Evolutionary conservation across 306 rosid species (phyloP), one percentile per base, ranked within the genome.

Genomic region (Potentilla sterilis): DNA sequence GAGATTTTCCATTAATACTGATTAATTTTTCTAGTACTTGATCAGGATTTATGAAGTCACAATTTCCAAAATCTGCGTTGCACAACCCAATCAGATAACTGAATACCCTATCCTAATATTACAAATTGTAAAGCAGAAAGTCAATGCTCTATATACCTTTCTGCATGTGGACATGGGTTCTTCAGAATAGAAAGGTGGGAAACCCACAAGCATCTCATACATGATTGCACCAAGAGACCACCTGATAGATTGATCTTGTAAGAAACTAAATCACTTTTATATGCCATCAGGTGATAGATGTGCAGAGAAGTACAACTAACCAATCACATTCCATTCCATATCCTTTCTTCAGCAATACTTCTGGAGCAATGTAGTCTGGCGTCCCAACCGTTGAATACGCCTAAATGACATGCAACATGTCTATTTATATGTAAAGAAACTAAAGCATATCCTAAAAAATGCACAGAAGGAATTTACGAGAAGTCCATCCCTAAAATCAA

Each of bases 171-270:
- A 75, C 91, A 92, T 88, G 40, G 97, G 96, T 70, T 92, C 94
- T 21, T 92, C 92, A 22, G 96, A 92, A 80, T 92, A 90, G 80
- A 92, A 92, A 22, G 97, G 97, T 6, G 97, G 97, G 69, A 49
- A 92, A 34, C 97, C 97, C 63, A 92, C 93, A 58, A 92, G 96
- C 97, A 92, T 92, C 83, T 92, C 97, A 58, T 90, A 92, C 97
- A 90, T 92, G 70, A 90, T 92, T 73, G 97, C 96, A 35, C 97
- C 97, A n/a, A 92, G 88, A 82, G 97, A 92, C 97, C 97, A 92
- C 97, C 96, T 92, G 77, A 77, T 51, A 72, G 3, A 57, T 12
- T 66, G 46, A 52, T n/a, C 54, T 46, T 14, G 77, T 83, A 40
- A 72, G 44, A 12, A 78, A 15, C 51, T 24, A 69, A 37, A 9